Conservation (phyloP, 257 asterid species). For the Lantana camara region DNA sequence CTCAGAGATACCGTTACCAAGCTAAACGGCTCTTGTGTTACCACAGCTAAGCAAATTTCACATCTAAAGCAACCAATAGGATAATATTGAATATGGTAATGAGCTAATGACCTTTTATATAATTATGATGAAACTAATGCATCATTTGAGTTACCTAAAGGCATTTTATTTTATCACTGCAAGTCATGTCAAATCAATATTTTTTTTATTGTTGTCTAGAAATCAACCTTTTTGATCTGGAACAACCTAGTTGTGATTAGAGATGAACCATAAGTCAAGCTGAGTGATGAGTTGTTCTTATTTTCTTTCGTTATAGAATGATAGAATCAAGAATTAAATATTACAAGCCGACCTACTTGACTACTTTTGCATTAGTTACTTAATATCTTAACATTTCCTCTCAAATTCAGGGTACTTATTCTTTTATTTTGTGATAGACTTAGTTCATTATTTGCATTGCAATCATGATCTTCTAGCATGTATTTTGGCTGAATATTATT, state of each 20-base stretch:
- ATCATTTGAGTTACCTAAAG: neutral
- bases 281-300: neutral
- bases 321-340: neutral
- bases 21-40: no score
- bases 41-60: no score
- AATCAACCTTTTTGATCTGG: neutral
- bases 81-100: no score
- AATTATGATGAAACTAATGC: no score
- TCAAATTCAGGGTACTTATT: no score
- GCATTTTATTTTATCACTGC: neutral
- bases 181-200: neutral
- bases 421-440: neutral
- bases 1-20: no score
- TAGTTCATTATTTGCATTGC: constrained; percentile 22
- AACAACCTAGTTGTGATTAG: no score
- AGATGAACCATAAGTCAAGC: neutral
- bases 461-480: constrained; percentile 13
- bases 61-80: no score
- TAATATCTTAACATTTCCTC: no score
- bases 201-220: no score
- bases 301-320: constrained; percentile 8
- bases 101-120: no score
- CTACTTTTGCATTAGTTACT: neutral
- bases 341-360: neutral
- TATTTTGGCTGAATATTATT: constrained; percentile 18